These are phyloP conservation scores for Termitomyces sp. DNA, from an alignment of 1,284 basidiomycete species.

Conservation along the genomic window DNA sequence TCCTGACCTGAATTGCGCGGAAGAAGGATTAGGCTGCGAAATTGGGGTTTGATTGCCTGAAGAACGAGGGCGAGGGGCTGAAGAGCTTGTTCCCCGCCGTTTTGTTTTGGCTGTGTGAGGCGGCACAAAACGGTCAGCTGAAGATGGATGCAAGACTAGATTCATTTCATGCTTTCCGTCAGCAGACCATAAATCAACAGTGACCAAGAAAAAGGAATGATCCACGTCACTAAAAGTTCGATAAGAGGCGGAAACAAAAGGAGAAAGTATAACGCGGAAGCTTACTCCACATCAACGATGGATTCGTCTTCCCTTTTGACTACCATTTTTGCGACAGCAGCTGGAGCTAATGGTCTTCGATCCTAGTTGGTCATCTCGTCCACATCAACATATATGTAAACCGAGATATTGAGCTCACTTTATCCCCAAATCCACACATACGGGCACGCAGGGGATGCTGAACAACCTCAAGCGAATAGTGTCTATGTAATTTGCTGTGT, in stretches of 20 bases:
- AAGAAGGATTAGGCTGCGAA: conserved; percentile 33
- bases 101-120: conserved; percentile 49
- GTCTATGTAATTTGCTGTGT: conserved; percentile 40
- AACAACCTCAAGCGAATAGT: conserved; percentile 78
- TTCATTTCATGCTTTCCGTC: conserved; percentile 80
- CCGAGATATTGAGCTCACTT: conserved; percentile 44
- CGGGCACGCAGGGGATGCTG: conserved; percentile 85
- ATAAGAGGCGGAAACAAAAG: conserved; percentile 12
- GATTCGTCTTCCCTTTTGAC: conserved; percentile 64
- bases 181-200: conserved; percentile 83
- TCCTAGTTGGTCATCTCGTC: conserved; percentile 49
- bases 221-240: conserved; percentile 65
- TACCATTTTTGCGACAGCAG: conserved; percentile 80
- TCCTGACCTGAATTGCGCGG: conserved; percentile 33
- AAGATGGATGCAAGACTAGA: conserved; percentile 80
- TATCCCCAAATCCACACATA: conserved; percentile 94
- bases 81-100: conserved; percentile 39
- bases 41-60: conserved; percentile 40
- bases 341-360: conserved; percentile 84
- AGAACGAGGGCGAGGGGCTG: conserved; percentile 32
- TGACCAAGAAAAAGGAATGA: conserved; percentile 81
- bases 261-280: conserved; percentile 15
- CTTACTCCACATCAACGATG: conserved; percentile 74
- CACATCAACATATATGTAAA: conserved; percentile 15
- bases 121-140: conserved; percentile 65